A percentile compares a stretch with the other conserved stretches of the same genome.
Evolutionary conservation across 2,329 filamentous ascomycete genomes (phyloP).

Genomic region (Talaromyces sp.): DNA sequence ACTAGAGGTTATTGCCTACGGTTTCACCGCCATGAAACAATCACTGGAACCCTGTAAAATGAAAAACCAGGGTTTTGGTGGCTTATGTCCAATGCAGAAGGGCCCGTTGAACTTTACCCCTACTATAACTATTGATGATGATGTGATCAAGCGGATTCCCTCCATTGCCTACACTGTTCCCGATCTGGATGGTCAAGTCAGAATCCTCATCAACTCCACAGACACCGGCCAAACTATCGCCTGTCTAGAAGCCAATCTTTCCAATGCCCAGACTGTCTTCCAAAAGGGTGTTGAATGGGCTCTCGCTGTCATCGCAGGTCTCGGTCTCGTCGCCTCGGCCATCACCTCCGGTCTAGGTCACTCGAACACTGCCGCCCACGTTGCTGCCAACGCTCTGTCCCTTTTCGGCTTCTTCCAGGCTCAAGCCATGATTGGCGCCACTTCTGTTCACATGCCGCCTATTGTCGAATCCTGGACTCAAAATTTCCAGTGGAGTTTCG

Average conservation of each 20-base stretch:
- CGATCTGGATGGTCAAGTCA: constrained; percentile 82
- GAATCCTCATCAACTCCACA: constrained; percentile 72
- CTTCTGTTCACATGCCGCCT: constrained; percentile 73
- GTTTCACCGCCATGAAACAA: constrained; percentile 64
- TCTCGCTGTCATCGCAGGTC: constrained; percentile 79
- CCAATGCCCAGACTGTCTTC: constrained; percentile 89
- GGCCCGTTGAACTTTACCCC: constrained; percentile 75
- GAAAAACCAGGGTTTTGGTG: constrained; percentile 47
- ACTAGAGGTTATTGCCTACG: constrained; percentile 74
- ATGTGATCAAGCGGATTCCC: constrained; percentile 64
- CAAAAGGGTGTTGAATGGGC: constrained; percentile 84
- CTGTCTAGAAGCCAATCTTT: constrained; percentile 81
- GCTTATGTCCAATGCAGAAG: constrained; percentile 86
- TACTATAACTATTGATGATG: constrained; percentile 56
- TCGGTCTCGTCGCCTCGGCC: constrained; percentile 79
- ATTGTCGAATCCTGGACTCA: constrained; percentile 92
- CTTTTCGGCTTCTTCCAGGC: constrained; percentile 93
- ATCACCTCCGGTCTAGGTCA: constrained; percentile 87
- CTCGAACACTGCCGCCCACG: constrained; percentile 89
- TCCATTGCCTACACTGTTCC: constrained; percentile 85
- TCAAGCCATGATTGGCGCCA: constrained; percentile 86
- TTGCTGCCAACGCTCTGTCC: constrained; percentile 89
- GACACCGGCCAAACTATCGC: constrained; percentile 63
- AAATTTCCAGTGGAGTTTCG: constrained; percentile 98
- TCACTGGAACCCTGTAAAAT: constrained; percentile 72